Base-by-base conservation (phyloP, 805 yeast genomes). In the Candida pseudofarinosa region DNA sequence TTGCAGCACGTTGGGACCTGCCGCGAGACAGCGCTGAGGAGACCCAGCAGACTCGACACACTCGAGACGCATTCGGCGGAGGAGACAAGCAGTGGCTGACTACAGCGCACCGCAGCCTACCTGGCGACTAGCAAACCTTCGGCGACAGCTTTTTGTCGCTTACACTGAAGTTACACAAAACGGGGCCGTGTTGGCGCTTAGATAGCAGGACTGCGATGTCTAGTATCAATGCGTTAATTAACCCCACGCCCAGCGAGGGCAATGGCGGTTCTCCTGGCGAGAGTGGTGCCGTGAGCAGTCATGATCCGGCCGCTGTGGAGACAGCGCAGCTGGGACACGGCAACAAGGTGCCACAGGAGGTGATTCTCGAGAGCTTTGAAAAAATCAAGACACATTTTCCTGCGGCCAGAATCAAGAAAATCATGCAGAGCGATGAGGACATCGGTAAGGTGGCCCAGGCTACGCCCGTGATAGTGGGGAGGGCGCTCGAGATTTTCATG, bases 391-490 rank as follows among this genome's bases (percentile, higher is more conserved):
- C 93, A 30, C 95, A 85, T 58, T 86, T 86, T 62, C 95, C 95
- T 3, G 85, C 89, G 4, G 98, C 98, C 2, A 79, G 98, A 49
- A 89, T 93, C 55, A 93, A 93, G 71, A 88, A 93, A 55, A 80
- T 93, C 45, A 91, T 93, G 97, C 99, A 93, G 60, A 83, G 95
- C 20, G 99, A 93, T 63, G 99, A 93, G 50, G 99, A 93, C 50
- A 90, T 93, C 36, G 99, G 99, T 2, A 93, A 93, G 60, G 98
- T 93, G 4, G 97, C 99, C 3, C 97, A 90, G 59, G 97, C 97
- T 1, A 95, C 99, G 2, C 99, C 99, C 0, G 85, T 91, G n/a
- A 91, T 91, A 14, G 96, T 93, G 6, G 97, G 98, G 5, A 78
- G 97, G 48, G 96, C 99, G 0, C 71, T 93, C 40, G 98, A 93